Percentiles rank a stretch among this genome's conserved stretches.
Conservation (phyloP, 805 yeast genomes). For the Brettanomyces bruxellensis region DNA sequence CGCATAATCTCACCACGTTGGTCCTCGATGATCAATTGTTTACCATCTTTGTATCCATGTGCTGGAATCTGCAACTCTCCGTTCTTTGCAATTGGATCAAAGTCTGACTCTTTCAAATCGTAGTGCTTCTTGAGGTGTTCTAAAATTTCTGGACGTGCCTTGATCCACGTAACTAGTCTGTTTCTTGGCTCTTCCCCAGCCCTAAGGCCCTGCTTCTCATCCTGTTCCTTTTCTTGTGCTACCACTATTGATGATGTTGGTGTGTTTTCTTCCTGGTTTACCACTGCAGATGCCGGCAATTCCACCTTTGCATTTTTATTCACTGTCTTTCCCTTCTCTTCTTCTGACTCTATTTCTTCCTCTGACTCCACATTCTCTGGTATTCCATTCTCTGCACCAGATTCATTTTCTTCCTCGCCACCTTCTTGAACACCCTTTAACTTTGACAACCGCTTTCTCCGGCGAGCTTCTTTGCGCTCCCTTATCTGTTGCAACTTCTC, state of each 20-base stretch:
- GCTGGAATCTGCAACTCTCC: conserved; percentile 25
- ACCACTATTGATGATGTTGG: neutral
- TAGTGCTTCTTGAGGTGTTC: conserved; percentile 11
- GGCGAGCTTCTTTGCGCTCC: neutral
- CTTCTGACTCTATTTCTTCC: neutral
- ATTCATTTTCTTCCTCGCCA: too few relatives aligned
- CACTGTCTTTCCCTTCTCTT: neutral
- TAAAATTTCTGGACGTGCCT: conserved; percentile 7
- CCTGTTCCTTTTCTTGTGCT: neutral
- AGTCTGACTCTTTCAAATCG: conserved; percentile 14
- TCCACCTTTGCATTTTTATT: too few relatives aligned
- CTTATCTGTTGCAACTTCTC: neutral
- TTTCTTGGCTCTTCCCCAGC: neutral
- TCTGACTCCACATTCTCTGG: neutral
- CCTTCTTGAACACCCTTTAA: neutral
- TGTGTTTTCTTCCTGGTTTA: too few relatives aligned
- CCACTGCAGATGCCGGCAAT: too few relatives aligned
- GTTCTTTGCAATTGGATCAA: conserved; percentile 27
- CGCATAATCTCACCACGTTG: conserved; percentile 73
- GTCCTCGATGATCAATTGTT: conserved; percentile 67
- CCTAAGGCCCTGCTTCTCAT: neutral
- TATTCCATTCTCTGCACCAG: neutral
- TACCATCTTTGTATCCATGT: conserved; percentile 61
- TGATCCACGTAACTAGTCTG: conserved; percentile 2
- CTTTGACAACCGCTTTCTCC: neutral